Evolutionary conservation across 495 filamentous ascomycete genomes (phyloP), one percentile per base, ranked within the genome.

Genomic region (Aspergillus affinis): DNA sequence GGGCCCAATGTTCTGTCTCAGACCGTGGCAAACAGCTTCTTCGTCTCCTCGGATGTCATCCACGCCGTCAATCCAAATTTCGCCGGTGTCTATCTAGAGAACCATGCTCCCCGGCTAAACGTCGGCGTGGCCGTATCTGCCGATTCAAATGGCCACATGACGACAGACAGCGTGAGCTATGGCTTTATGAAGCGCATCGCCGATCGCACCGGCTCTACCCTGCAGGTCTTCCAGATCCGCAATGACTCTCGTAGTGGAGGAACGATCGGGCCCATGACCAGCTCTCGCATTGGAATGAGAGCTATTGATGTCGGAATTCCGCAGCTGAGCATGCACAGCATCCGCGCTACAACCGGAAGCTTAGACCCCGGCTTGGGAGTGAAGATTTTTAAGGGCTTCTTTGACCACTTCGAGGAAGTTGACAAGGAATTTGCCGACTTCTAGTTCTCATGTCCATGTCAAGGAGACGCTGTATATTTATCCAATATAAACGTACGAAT

Each of bases 41-140:
- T 98, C 57, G 83, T 97, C 59, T 94, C 90, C 7, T 91, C 91
- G 5, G 94, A 98, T 70, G 94, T 98, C 58, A 92, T 86, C 10
- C 94, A 98, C 74, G 92, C 94, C 52, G 89, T 93, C 2, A 93
- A 98, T 79, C 94, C 94, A 59, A 98, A 97, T 78, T 96, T 93
- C 81, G 75, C 89, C 0, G 74, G 75, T 58, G 83, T 83, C 23
- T 97, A 97, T 76, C 88, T 97, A 4, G 80, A 88, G 54, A 88
- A 89, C 65, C 94, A 97, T 76, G 78, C 88, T 1, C 93, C 94
- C 6, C 85, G 90, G 3, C 81, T 98, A n/a, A 98, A 97, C 74
- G 84, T 91, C 49, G 94, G 94, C 30, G 81, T 94, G 9, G 84
- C 86, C n/a, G 79, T 98, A 23, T 88, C 86, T 41, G 86, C 87